These are phyloP conservation scores for Lentinula novae-zelandiae DNA, from an alignment of 1,284 basidiomycete genomes.

Conservation along the genomic window DNA sequence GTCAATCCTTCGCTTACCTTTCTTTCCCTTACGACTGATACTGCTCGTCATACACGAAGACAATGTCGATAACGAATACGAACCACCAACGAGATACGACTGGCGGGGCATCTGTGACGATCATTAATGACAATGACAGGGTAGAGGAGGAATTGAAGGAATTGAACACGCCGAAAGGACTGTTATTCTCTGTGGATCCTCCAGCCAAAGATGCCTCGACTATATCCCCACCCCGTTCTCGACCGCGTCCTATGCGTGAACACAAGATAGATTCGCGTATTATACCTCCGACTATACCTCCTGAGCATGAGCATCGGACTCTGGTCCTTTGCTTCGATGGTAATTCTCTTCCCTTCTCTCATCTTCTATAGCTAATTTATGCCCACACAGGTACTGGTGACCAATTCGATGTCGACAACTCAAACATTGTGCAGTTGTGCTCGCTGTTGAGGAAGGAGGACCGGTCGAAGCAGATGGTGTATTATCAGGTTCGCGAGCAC, in stretches of 20 bases:
- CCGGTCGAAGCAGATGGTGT: slow-evolving; percentile 48
- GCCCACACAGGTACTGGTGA: background rate
- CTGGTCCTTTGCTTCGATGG: slow-evolving; percentile 9
- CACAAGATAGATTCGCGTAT: background rate
- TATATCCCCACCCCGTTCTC: background rate
- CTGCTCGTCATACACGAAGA: background rate
- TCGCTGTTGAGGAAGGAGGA: slow-evolving; percentile 52
- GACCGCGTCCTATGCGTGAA: slow-evolving; percentile 1
- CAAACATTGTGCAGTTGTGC: slow-evolving; percentile 47
- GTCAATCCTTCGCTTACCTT: background rate
- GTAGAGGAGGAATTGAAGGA: background rate
- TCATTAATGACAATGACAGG: background rate
- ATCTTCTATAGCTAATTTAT: background rate
- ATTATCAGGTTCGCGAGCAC: slow-evolving; percentile 49
- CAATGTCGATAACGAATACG: background rate
- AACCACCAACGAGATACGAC: slow-evolving; percentile 4
- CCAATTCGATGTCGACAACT: slow-evolving; percentile 27
- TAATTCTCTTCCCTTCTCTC: background rate
- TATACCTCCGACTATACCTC: slow-evolving; percentile 1
- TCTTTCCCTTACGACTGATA: background rate
- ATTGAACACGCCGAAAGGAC: background rate
- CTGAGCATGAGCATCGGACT: slow-evolving; percentile 1
- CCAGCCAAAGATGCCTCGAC: background rate
- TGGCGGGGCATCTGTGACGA: background rate
- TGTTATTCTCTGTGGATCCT: background rate